Percentiles rank a stretch among this genome's conserved stretches.
phyloP scores from a whole-genome alignment of 108 stramenopile species.

The Asterionellopsis glacialis region DNA sequence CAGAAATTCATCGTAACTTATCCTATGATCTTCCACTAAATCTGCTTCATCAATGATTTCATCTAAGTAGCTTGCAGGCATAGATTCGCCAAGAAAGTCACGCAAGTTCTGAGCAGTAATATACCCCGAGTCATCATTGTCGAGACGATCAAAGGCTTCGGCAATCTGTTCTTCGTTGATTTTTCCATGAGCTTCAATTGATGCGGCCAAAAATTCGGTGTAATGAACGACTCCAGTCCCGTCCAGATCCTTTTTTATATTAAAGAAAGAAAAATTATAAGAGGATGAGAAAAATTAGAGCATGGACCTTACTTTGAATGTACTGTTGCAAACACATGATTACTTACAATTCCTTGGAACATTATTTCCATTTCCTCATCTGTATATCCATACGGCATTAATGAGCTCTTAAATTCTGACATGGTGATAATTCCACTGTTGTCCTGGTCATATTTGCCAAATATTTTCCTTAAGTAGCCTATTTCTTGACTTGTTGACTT shows the following conservation, averaged over 20 bases:
- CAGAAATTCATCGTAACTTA: conserved; percentile 74
- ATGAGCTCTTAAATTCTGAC: conserved; percentile 62
- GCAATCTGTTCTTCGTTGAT: conserved; percentile 59
- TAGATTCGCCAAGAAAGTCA: conserved; percentile 38
- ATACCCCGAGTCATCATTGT: conserved; percentile 67
- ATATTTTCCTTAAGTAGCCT: conserved; percentile 17
- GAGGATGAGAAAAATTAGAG: not conserved
- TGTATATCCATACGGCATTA: conserved; percentile 43
- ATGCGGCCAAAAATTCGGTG: conserved; percentile 84
- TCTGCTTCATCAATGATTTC: conserved; percentile 94
- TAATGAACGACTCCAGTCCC: conserved; percentile 24
- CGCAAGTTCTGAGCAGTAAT: conserved; percentile 56
- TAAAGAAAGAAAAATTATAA: not conserved
- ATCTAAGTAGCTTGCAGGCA: conserved; percentile 42
- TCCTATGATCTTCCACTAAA: conserved; percentile 52
- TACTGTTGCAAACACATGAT: conserved; percentile 1
- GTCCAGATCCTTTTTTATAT: conserved; percentile 13
- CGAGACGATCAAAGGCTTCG: conserved; percentile 83
- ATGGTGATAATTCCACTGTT: conserved; percentile 34
- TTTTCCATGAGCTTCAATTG: conserved; percentile 68
- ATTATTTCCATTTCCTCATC: conserved; percentile 70
- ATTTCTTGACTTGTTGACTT: conserved; percentile 63
- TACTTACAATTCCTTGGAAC: conserved; percentile 54
- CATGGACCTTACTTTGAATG: not conserved
- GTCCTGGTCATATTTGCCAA: conserved; percentile 40